phyloP scores from a whole-genome alignment of 495 filamentous ascomycete genomes.

The Aspergillus wentii region DNA sequence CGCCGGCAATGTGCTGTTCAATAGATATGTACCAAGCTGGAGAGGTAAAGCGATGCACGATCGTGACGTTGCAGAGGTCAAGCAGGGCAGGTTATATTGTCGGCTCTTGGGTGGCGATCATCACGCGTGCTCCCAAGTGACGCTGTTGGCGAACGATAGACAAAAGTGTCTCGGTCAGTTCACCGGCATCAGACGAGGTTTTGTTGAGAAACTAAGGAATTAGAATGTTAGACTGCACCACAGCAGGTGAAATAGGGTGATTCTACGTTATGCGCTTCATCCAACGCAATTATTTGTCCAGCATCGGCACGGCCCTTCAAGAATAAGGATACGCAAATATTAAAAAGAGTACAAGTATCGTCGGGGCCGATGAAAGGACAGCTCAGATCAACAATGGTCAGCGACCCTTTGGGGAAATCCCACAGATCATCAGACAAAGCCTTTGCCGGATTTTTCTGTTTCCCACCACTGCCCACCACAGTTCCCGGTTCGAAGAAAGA shows the following conservation, averaged over 20 bases:
- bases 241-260: neutral
- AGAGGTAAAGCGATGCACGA: constrained; percentile 71
- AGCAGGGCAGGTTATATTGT: constrained; percentile 65
- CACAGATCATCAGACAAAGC: neutral
- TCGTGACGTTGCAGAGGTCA: constrained; percentile 63
- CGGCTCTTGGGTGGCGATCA: constrained; percentile 77
- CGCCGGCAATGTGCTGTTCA: constrained; percentile 54
- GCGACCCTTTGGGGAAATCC: neutral
- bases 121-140: constrained; percentile 58
- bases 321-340: constrained; percentile 59
- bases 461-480: neutral
- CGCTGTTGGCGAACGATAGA: constrained; percentile 66
- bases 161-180: constrained; percentile 59
- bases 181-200: constrained; percentile 23
- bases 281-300: constrained; percentile 52
- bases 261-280: constrained; percentile 55
- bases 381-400: constrained; percentile 71
- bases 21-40: constrained; percentile 63
- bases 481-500: constrained; percentile 31
- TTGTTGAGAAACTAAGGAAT: constrained; percentile 48
- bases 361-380: constrained; percentile 63
- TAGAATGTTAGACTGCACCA: neutral
- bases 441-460: neutral
- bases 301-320: constrained; percentile 41
- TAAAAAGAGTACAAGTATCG: constrained; percentile 62